A percentile compares a stretch with the other conserved stretches of the same genome.
Evolutionary conservation across 495 filamentous ascomycete genomes (phyloP).

Genomic region (Trichoderma orchidacearum): DNA sequence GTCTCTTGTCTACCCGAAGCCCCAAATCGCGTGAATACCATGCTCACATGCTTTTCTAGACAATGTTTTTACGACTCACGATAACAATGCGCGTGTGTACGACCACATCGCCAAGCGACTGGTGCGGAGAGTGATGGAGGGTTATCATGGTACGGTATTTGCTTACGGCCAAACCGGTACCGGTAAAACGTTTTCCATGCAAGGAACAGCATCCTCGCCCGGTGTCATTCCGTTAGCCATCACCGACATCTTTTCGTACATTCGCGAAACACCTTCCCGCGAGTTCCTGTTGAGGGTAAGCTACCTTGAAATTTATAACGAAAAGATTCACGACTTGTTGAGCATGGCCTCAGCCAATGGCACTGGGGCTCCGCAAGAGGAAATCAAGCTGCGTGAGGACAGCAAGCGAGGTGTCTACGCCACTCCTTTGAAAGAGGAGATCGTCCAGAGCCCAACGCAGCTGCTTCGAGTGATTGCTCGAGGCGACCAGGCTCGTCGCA

Average conservation of each 20-base stretch:
- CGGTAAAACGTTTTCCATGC: slow-evolving; percentile 98
- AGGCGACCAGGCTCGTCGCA: slow-evolving; percentile 79
- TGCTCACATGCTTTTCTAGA: slow-evolving; percentile 34
- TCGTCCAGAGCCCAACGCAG: slow-evolving; percentile 94
- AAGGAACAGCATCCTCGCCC: slow-evolving; percentile 91
- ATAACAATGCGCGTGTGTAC: slow-evolving; percentile 89
- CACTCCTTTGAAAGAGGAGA: slow-evolving; percentile 92
- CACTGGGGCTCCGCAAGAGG: slow-evolving; percentile 47
- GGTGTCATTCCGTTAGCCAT: slow-evolving; percentile 96
- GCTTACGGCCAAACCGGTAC: slow-evolving; percentile 99
- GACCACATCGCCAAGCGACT: slow-evolving; percentile 86
- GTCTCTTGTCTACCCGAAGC: no score
- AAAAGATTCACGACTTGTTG: slow-evolving; percentile 89
- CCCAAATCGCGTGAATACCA: not conserved
- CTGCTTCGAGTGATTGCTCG: slow-evolving; percentile 88
- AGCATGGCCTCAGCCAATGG: slow-evolving; percentile 47
- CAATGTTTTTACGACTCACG: slow-evolving; percentile 86
- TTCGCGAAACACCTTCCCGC: slow-evolving; percentile 85
- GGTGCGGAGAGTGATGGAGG: slow-evolving; percentile 95
- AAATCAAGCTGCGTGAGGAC: slow-evolving; percentile 94
- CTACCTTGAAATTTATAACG: slow-evolving; percentile 98
- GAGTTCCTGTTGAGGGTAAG: slow-evolving; percentile 95
- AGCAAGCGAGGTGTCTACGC: slow-evolving; percentile 94
- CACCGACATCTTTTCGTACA: slow-evolving; percentile 97
- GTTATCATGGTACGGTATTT: slow-evolving; percentile 96